Base-by-base conservation (phyloP, 129 eudicot genomes). In the Flaveria ramosissima region DNA sequence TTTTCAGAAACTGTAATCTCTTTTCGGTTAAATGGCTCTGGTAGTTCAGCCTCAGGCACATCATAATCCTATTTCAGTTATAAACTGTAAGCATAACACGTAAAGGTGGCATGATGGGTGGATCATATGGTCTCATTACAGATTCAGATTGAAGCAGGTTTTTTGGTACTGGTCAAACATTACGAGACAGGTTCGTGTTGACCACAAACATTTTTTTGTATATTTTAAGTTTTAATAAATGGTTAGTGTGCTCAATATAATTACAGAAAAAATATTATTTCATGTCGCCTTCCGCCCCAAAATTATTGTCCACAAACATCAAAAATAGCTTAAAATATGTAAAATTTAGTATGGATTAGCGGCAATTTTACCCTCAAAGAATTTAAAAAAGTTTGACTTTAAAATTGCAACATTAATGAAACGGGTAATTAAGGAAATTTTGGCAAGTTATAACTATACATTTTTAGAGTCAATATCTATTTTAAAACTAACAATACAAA, bases 21-120 rank as follows among this genome's bases (percentile, higher is more conserved):
- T 61, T 39, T 73, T 66, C 69, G 50, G 78, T 85, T 85, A 67
- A 85, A 85, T 45, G 90, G 90, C 55, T 87, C 90, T 0, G 97
- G 97, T 59, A 92, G 82, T 63, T 50, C 89, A 63, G 96, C 97
- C 79, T 87, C 90, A 9, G 97, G 97, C 15, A 92, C 73, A 30
- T 87, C 92, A 50, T 64, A 80, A 19, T 42, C 87, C 95, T 92
- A 83, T 32, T 77, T 67, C 47, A 55, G 66, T 45, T 39, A 66
- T 52, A 14, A 56, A 27, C 21, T 73, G 56, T 73, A 73, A 73
- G 77, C 57, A 60, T 19, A 59, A 45, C 48, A 74, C 59, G 19
- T 59, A 16, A 9, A 42, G 2, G 63, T 20, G 23, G 23, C 23
- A 53, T 16, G 32, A 20, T 21, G 6, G 15, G 64, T 19, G 64